Conservation (phyloP, 1,284 basidiomycete genomes). For the Ganoderma sp. region DNA sequence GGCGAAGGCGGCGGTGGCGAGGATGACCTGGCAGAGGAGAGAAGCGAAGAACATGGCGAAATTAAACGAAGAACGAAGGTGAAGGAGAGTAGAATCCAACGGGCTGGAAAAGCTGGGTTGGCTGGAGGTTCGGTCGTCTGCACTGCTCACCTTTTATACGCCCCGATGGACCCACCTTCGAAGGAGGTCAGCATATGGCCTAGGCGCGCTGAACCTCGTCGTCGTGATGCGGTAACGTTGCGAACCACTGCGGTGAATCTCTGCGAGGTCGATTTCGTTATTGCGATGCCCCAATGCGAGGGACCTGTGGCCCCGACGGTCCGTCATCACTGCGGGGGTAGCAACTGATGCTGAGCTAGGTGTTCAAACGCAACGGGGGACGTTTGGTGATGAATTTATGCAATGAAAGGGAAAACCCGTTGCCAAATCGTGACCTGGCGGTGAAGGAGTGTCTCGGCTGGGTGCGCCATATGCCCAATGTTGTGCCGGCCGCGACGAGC, state of each 20-base stretch:
- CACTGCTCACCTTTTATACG: neutral
- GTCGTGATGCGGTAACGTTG: neutral
- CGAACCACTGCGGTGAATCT: neutral
- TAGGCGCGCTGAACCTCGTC: neutral
- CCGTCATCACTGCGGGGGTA: neutral
- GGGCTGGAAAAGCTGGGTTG: slow-evolving; percentile 26
- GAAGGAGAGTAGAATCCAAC: slow-evolving; percentile 19
- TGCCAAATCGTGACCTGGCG: neutral
- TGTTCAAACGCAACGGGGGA: neutral
- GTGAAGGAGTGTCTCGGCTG: neutral
- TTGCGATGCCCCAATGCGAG: neutral
- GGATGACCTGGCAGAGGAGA: slow-evolving; percentile 33
- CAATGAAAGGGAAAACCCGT: neutral
- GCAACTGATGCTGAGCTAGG: neutral
- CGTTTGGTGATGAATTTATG: neutral
- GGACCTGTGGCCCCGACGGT: neutral
- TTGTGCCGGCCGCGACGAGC: neutral
- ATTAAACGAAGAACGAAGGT: slow-evolving; percentile 14
- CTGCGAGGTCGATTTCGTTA: neutral
- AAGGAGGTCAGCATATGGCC: neutral
- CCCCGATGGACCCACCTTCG: neutral
- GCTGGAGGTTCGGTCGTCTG: neutral
- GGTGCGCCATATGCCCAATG: neutral
- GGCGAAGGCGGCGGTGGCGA: slow-evolving; percentile 33
- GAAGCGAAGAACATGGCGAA: slow-evolving; percentile 29